Percentiles rank a stretch among this genome's conserved stretches.
These are phyloP conservation scores for Tetrapisispora iriomotensis DNA, from an alignment of 805 yeast genomes.

Conservation along the genomic window DNA sequence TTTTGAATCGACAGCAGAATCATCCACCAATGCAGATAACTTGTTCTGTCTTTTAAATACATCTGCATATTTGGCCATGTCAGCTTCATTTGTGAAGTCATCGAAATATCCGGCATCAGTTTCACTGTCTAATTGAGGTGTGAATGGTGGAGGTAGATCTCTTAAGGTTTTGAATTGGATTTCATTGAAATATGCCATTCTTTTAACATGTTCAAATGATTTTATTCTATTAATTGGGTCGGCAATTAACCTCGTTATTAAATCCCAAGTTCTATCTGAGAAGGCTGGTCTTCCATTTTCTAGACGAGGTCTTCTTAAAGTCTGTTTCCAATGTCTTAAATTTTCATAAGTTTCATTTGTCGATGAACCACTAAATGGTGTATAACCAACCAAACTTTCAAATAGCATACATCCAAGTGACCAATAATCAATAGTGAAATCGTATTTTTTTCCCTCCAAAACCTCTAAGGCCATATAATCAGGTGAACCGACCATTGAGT, in stretches of 20 bases:
- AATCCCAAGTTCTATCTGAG: conserved; percentile 93
- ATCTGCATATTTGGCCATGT: conserved; percentile 95
- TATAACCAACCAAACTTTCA: conserved; percentile 92
- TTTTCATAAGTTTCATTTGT: conserved; percentile 93
- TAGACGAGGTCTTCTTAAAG: conserved; percentile 80
- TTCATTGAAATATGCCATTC: conserved; percentile 75
- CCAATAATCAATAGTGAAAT: conserved; percentile 97
- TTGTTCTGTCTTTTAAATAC: conserved; percentile 89
- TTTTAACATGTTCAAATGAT: conserved; percentile 70
- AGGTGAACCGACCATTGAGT: conserved; percentile 95
- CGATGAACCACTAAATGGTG: conserved; percentile 91
- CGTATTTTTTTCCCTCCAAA: conserved; percentile 85
- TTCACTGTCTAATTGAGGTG: conserved; percentile 93
- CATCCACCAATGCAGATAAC: conserved; percentile 55
- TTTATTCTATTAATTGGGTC: conserved; percentile 66
- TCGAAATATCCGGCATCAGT: conserved; percentile 98
- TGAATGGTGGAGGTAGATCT: conserved; percentile 77
- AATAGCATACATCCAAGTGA: conserved; percentile 95
- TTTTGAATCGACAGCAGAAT: conserved; percentile 51
- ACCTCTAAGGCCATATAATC: conserved; percentile 99
- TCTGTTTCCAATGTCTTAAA: conserved; percentile 84
- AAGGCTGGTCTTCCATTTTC: conserved; percentile 87
- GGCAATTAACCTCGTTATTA: conserved; percentile 70
- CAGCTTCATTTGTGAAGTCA: conserved; percentile 91
- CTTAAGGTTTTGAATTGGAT: conserved; percentile 69